These are phyloP conservation scores for Cystobasidiaceae sp. DNA, from an alignment of 1,284 basidiomycete genomes.

Conservation along the genomic window DNA sequence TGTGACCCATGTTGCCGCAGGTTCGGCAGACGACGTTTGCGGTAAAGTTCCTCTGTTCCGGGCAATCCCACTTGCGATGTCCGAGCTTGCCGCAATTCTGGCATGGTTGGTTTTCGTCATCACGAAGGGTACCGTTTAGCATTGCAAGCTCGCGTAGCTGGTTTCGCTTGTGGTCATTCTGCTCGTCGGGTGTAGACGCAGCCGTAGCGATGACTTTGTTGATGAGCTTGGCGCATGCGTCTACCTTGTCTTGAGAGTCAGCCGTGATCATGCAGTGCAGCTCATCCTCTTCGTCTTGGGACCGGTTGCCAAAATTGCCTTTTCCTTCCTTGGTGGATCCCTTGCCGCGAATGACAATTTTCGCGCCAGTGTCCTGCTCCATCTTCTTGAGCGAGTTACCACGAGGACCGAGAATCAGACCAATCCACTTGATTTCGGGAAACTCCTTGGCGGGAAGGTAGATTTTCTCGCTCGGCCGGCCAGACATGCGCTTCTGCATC, in stretches of 20 bases:
- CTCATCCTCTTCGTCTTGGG: slow-evolving; percentile 96
- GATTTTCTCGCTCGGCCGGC: slow-evolving; percentile 91
- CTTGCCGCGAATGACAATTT: slow-evolving; percentile 97
- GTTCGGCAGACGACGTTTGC: slow-evolving; percentile 93
- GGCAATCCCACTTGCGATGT: slow-evolving; percentile 88
- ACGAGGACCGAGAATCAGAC: slow-evolving; percentile 92
- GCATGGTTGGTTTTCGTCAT: slow-evolving; percentile 99
- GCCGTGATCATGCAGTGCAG: slow-evolving; percentile 95
- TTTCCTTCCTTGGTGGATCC: slow-evolving; percentile 99
- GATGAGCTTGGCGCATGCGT: slow-evolving; percentile 85
- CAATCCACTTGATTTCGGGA: slow-evolving; percentile 99
- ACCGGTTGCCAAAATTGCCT: slow-evolving; percentile 37
- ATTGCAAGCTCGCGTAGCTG: slow-evolving; percentile 97
- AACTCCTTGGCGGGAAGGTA: slow-evolving; percentile 99
- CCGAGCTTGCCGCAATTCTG: slow-evolving; percentile 94
- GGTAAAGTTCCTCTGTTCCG: slow-evolving; percentile 90
- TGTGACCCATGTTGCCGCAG: slow-evolving; percentile 85
- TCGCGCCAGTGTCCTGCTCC: slow-evolving; percentile 96
- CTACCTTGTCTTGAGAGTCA: slow-evolving; percentile 87
- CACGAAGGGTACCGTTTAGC: slow-evolving; percentile 95
- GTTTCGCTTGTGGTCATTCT: slow-evolving; percentile 99
- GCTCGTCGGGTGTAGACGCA: slow-evolving; percentile 95
- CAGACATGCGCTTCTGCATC: slow-evolving; percentile 71
- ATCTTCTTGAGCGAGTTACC: slow-evolving; percentile 99
- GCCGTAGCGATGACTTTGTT: slow-evolving; percentile 98